Evolutionary conservation across 495 filamentous ascomycete species (phyloP), one percentile per base, ranked within the genome.

Genomic region (Talaromyces proteolyticus): DNA sequence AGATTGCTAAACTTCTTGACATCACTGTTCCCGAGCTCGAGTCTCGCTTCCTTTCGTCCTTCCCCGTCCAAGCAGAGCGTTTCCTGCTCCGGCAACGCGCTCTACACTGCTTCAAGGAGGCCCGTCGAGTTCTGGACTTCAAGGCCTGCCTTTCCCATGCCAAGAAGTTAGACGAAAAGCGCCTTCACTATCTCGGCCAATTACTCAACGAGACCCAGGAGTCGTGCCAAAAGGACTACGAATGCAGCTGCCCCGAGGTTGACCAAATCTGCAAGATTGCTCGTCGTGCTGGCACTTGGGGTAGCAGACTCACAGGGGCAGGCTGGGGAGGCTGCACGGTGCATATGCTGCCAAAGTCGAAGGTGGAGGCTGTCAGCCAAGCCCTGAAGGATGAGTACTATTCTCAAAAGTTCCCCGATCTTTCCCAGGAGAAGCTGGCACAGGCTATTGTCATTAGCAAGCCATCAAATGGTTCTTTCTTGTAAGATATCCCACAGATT

Each of bases 311-410:
- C 59, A 98, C 93, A 2, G 93, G 93, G 44, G 93, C 93, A 14
- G 93, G 93, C 22, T 98, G 93, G 93, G 93, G 93, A 53, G 93
- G 93, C 11, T 97, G 94, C 66, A 90, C 80, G 40, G 92, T 98
- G 44, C 94, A 98, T 67, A 77, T 98, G 50, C 83, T 97, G 42
- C 86, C 92, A 2, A 85, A 83, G 56, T 80, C 89, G 50, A 92
- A 87, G 68, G 87, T 95, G 1, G 83, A 89, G n/a, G 82, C 69
- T 34, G 86, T 98, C 20, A 88, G 79, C 61, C 70, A 78, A 61
- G 86, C 85, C 17, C 86, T 89, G 80, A 76, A 85, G 60, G 72
- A 80, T 50, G 79, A 88, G 63, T 98, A 96, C 61, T 98, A 96
- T 64, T 61, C 65, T 46, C 79, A 79, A 57, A 82, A 84, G 64